Evolutionary conservation across 345 rosid genomes (phyloP).

Genomic region (Mallotus nudiflorus): DNA sequence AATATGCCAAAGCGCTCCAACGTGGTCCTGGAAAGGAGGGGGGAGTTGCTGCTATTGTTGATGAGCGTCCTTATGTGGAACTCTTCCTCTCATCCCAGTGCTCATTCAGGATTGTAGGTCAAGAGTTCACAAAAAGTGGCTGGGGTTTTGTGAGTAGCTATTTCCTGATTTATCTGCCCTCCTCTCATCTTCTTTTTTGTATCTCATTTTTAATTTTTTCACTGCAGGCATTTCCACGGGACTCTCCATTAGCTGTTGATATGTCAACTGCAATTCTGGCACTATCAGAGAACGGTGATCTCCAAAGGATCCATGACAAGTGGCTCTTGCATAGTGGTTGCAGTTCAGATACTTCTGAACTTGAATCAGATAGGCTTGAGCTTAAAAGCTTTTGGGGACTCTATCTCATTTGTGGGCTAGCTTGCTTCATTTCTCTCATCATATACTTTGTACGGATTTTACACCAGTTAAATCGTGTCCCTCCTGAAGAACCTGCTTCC

Average conservation of each 20-base stretch:
- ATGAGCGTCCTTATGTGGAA: constrained; percentile 78
- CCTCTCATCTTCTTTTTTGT: background rate
- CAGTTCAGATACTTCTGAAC: constrained; percentile 57
- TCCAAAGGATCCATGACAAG: constrained; percentile 93
- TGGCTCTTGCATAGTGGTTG: constrained; percentile 74
- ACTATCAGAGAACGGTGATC: constrained; percentile 88
- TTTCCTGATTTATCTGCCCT: background rate
- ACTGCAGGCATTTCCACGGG: constrained; percentile 82
- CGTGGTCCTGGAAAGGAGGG: constrained; percentile 73
- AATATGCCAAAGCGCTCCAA: constrained; percentile 61
- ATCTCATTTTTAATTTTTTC: constrained; percentile 1
- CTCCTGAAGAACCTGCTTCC: constrained; percentile 31
- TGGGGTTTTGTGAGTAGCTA: constrained; percentile 87
- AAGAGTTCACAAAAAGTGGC: constrained; percentile 86
- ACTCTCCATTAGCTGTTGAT: constrained; percentile 84
- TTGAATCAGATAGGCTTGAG: constrained; percentile 75
- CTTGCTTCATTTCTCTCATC: constrained; percentile 67
- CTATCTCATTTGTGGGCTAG: constrained; percentile 73
- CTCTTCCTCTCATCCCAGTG: constrained; percentile 76
- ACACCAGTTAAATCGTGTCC: constrained; percentile 28
- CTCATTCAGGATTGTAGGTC: constrained; percentile 70
- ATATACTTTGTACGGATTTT: constrained; percentile 59
- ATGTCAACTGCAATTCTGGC: constrained; percentile 79
- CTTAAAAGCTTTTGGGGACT: constrained; percentile 88
- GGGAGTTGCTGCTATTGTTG: constrained; percentile 91